A percentile compares a stretch with the other conserved stretches of the same genome.
Conservation (phyloP, 164 flowering plant genomes). For the grape (Vitis vinifera) region ASM3070453v1 NC_081815.1:3318501-3319000, state of each 20-base stretch:
- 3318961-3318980: not conserved
- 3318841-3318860: slow-evolving; percentile 50
- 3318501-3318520: no score
- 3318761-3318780: slow-evolving; percentile 50
- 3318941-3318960: not conserved
- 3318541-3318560: no score
- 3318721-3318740: not conserved
- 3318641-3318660: no score
- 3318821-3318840: slow-evolving; percentile 47
- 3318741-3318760: slow-evolving; percentile 37
- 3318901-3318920: slow-evolving; percentile 39
- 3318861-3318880: slow-evolving; percentile 43
- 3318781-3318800: slow-evolving; percentile 71
- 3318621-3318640: no score
- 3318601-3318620: no score
- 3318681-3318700: no score
- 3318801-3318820: slow-evolving; percentile 53
- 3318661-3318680: no score
- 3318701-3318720: not conserved
- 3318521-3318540: no score
- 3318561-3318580: no score
- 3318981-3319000: not conserved
- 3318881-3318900: slow-evolving; percentile 32
- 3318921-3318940: slow-evolving; percentile 40
- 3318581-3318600: no score